Evolutionary conservation across 1,284 basidiomycete species (phyloP).

Genomic region (Apiotrichum brassicae): DNA sequence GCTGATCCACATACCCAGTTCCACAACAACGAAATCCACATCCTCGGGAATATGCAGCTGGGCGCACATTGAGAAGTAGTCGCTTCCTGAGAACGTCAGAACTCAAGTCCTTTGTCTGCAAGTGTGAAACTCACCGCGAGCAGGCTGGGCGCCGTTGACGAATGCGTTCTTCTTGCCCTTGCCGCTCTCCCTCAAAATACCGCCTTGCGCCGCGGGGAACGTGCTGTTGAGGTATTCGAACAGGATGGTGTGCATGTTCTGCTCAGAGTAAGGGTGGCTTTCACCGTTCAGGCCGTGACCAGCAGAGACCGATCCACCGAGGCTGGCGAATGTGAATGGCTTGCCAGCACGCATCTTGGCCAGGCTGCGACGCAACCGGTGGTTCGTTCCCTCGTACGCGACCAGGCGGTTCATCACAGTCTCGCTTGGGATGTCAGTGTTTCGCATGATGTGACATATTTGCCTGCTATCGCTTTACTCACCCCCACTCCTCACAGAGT

Average conservation of each 20-base stretch:
- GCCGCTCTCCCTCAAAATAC: not conserved
- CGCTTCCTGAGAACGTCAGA: constrained; percentile 2
- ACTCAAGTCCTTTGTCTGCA: not conserved
- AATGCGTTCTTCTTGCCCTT: constrained; percentile 17
- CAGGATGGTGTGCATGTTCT: constrained; percentile 33
- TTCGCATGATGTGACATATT: no score
- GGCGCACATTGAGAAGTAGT: constrained; percentile 32
- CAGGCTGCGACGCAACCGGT: constrained; percentile 21
- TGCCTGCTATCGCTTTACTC: no score
- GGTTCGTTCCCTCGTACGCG: constrained; percentile 15
- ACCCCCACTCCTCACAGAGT: no score
- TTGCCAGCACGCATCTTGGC: constrained; percentile 23
- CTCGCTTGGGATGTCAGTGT: not conserved
- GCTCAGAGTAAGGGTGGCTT: constrained; percentile 14
- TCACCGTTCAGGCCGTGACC: constrained; percentile 24
- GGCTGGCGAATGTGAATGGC: constrained; percentile 21
- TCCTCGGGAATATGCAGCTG: constrained; percentile 28
- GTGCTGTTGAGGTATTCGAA: constrained; percentile 34
- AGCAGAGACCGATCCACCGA: constrained; percentile 29
- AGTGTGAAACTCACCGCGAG: constrained; percentile 11
- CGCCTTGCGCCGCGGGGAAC: constrained; percentile 23
- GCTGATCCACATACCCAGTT: constrained; percentile 18
- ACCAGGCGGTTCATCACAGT: not conserved
- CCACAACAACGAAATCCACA: constrained; percentile 28
- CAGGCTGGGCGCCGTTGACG: constrained; percentile 27